A percentile compares a stretch with the other conserved stretches of the same genome.
phyloP scores from a whole-genome alignment of 1,139 yeast genomes.

The Meyerozyma guilliermondii region DNA sequence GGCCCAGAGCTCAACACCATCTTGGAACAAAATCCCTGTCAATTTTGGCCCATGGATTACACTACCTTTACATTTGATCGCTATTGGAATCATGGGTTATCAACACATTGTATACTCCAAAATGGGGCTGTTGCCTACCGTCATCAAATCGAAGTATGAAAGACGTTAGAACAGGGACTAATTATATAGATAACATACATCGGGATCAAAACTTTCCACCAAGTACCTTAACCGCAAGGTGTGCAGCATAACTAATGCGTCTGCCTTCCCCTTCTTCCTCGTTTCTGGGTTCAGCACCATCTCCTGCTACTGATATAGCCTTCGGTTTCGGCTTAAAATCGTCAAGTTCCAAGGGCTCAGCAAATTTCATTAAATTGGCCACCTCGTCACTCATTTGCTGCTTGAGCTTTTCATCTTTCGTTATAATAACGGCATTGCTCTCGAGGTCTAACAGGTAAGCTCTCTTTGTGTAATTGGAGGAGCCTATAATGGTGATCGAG shows the following conservation, averaged over 20 bases:
- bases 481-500: slow-evolving; percentile 77
- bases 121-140: neutral
- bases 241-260: slow-evolving; percentile 53
- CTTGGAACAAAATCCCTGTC: slow-evolving; percentile 23
- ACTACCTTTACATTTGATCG: slow-evolving; percentile 4
- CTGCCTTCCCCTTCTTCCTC: slow-evolving; percentile 49
- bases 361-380: slow-evolving; percentile 50
- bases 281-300: slow-evolving; percentile 13
- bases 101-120: neutral
- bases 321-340: slow-evolving; percentile 49
- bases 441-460: slow-evolving; percentile 88
- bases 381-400: slow-evolving; percentile 57
- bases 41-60: slow-evolving; percentile 20
- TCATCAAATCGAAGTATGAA: neutral
- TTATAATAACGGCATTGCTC: slow-evolving; percentile 74
- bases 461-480: slow-evolving; percentile 88
- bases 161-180: neutral
- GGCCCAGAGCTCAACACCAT: neutral
- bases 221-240: slow-evolving; percentile 57
- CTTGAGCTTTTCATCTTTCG: slow-evolving; percentile 61
- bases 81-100: slow-evolving; percentile 1
- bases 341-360: slow-evolving; percentile 45
- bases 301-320: slow-evolving; percentile 9
- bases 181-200: too few relatives aligned
- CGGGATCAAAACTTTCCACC: slow-evolving; percentile 56